phyloP scores from a whole-genome alignment of 2,329 filamentous ascomycete species.

The Helotiales sp. region DNA sequence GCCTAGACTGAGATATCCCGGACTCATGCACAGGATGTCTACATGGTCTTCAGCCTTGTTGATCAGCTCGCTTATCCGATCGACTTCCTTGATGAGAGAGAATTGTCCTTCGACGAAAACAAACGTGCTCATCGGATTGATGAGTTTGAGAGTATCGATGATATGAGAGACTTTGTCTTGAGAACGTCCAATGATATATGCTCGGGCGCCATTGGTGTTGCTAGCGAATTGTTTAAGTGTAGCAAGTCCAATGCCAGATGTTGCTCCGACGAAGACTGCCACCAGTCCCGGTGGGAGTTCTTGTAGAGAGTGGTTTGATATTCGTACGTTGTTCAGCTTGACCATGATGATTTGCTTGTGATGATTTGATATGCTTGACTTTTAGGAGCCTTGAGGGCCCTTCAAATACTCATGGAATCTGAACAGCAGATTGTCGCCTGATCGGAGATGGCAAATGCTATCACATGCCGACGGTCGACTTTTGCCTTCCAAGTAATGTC shows the following conservation, averaged over 20 bases:
- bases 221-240: conserved; percentile 50
- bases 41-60: conserved; percentile 53
- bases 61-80: conserved; percentile 54
- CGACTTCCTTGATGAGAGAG: conserved; percentile 52
- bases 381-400: background rate
- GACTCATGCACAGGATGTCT: conserved; percentile 58
- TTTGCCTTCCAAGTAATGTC: background rate
- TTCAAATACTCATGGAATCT: background rate
- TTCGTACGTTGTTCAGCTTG: conserved; percentile 38
- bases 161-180: conserved; percentile 48
- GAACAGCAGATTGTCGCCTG: conserved; percentile 8
- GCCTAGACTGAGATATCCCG: conserved; percentile 47
- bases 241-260: conserved; percentile 54
- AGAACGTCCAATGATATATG: conserved; percentile 55
- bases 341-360: conserved; percentile 43
- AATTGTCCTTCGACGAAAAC: conserved; percentile 51
- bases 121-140: conserved; percentile 51
- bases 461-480: background rate
- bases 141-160: conserved; percentile 45
- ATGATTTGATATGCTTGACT: background rate
- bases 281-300: conserved; percentile 48
- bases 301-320: conserved; percentile 45
- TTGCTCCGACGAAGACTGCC: conserved; percentile 56
- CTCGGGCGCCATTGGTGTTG: conserved; percentile 45
- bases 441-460: background rate